Conservation (phyloP, 2,329 filamentous ascomycete genomes). For the Venturia oleaginea region DNA sequence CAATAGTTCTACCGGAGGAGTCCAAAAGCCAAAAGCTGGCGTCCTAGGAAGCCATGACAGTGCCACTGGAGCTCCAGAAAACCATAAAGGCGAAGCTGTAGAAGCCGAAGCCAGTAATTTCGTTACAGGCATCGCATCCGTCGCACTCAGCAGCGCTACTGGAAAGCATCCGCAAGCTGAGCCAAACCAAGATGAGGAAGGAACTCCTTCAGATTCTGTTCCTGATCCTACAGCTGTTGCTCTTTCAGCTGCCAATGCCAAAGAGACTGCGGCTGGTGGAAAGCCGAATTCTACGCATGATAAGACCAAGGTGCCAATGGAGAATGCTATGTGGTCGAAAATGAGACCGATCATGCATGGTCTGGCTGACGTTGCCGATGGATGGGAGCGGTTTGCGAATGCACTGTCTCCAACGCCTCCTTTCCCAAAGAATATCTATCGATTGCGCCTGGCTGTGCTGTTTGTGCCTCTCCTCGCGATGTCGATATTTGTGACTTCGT, state of each 20-base stretch:
- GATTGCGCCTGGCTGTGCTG: constrained; percentile 37
- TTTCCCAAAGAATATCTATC: constrained; percentile 36
- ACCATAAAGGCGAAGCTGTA: constrained; percentile 72
- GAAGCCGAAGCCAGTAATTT: constrained; percentile 78
- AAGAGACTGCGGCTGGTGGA: constrained; percentile 43
- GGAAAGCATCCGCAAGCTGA: constrained; percentile 67
- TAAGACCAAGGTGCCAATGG: constrained; percentile 71
- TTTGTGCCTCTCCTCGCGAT: constrained; percentile 34
- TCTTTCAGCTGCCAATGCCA: constrained; percentile 45
- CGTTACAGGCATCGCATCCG: constrained; percentile 61
- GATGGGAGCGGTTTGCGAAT: constrained; percentile 55
- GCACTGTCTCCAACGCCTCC: constrained; percentile 41
- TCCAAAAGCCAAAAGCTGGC: constrained; percentile 69
- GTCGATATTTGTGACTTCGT: constrained; percentile 38
- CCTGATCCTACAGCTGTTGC: constrained; percentile 54
- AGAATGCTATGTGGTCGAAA: constrained; percentile 66
- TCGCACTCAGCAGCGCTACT: constrained; percentile 65
- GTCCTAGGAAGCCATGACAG: constrained; percentile 68
- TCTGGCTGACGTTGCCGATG: constrained; percentile 50
- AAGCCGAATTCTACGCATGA: constrained; percentile 49
- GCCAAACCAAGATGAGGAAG: constrained; percentile 36
- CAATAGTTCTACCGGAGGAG: constrained; percentile 57
- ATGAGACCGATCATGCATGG: constrained; percentile 65
- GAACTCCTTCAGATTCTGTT: constrained; percentile 38
- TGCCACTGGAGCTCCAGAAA: constrained; percentile 72